These are phyloP conservation scores for Avena eriantha DNA, from an alignment of 176 grass and related monocot genomes.

Conservation along the genomic window DNA sequence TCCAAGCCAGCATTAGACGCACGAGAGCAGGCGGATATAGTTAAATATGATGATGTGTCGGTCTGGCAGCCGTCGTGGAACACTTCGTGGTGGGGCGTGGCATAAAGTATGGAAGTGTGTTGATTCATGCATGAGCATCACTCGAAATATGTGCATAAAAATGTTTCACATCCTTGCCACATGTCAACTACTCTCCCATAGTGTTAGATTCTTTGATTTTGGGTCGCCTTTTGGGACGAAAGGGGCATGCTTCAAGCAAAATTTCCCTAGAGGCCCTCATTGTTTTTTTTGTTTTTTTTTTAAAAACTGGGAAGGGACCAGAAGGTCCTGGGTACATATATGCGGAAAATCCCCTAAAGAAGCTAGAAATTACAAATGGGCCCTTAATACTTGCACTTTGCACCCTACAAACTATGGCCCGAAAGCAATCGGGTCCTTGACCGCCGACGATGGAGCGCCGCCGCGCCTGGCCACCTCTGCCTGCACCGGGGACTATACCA, in stretches of 20 bases:
- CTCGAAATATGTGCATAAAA: background rate
- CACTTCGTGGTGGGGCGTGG: slow-evolving; percentile 26
- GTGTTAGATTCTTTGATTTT: background rate
- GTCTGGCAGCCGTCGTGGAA: background rate
- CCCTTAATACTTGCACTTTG: no score
- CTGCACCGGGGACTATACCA: no score
- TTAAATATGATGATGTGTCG: slow-evolving; percentile 49
- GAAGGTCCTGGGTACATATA: no score
- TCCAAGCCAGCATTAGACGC: slow-evolving; percentile 33
- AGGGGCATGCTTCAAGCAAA: background rate
- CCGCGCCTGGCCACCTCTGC: no score
- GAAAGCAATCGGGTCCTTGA: no score
- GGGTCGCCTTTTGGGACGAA: background rate
- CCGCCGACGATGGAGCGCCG: no score
- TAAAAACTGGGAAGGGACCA: no score
- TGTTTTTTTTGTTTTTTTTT: no score
- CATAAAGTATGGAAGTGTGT: slow-evolving; percentile 4
- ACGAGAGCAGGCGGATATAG: slow-evolving; percentile 18
- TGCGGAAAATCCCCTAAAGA: no score
- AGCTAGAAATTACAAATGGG: no score
- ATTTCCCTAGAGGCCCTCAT: no score
- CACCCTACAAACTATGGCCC: no score
- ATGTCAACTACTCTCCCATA: slow-evolving; percentile 13
- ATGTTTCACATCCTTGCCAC: background rate
- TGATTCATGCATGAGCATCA: background rate